Conservation (phyloP, 1,284 basidiomycete species). For the Malassezia yamatoensis region DNA sequence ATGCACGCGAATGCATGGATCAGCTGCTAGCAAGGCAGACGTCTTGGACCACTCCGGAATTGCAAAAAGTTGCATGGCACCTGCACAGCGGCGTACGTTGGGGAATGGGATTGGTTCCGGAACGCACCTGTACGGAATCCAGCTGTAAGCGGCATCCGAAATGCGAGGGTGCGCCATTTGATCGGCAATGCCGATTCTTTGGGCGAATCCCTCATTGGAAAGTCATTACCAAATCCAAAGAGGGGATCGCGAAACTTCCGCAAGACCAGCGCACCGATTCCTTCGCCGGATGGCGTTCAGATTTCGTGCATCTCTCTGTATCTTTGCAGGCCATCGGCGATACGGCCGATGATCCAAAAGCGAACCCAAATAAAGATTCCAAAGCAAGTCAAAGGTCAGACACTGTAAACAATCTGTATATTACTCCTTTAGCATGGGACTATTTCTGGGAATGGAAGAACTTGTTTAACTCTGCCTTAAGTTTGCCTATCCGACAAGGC, state of each 20-base stretch:
- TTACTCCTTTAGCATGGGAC: conserved; percentile 73
- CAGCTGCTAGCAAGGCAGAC: not conserved
- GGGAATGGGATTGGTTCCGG: conserved; percentile 73
- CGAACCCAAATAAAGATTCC: not conserved
- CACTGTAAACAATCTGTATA: conserved; percentile 64
- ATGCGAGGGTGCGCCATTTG: conserved; percentile 58
- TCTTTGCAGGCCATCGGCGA: conserved; percentile 60
- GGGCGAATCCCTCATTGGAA: conserved; percentile 72
- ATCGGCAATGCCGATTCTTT: conserved; percentile 71
- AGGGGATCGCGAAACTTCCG: conserved; percentile 49
- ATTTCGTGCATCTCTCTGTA: conserved; percentile 85
- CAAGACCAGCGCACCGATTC: conserved; percentile 56
- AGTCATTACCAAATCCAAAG: conserved; percentile 58
- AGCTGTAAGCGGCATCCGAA: conserved; percentile 53
- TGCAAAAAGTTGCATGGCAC: conserved; percentile 51
- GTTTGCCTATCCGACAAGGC: conserved; percentile 78
- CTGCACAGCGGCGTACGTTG: conserved; percentile 80
- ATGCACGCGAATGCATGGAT: not conserved
- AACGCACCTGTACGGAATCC: conserved; percentile 68
- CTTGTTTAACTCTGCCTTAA: conserved; percentile 69
- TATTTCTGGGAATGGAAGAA: conserved; percentile 89
- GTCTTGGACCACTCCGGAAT: conserved; percentile 12
- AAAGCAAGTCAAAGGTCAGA: not conserved
- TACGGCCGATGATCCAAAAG: conserved; percentile 20
- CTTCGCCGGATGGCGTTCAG: conserved; percentile 77